Conservation (phyloP, 2,329 filamentous ascomycete genomes). For the Aspergillus amoenus region DNA sequence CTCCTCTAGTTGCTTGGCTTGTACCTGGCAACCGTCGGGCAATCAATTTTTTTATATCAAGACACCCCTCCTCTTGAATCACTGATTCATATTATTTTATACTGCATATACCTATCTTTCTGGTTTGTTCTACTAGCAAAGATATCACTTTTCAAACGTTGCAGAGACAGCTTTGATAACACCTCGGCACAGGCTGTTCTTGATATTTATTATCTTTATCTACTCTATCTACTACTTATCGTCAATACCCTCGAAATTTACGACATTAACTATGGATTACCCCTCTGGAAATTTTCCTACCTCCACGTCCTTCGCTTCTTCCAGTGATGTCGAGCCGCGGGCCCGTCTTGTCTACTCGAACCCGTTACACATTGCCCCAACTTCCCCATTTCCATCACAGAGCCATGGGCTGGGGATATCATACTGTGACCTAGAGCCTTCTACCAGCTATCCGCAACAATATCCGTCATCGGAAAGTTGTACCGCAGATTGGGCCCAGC, state of each 20-base stretch:
- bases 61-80: constrained; percentile 25
- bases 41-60: constrained; percentile 18
- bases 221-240: neutral
- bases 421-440: constrained; percentile 24
- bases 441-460: constrained; percentile 20
- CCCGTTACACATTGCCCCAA: constrained; percentile 14
- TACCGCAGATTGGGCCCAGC: constrained; percentile 23
- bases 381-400: constrained; percentile 19
- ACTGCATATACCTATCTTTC: constrained; percentile 9
- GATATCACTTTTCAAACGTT: neutral
- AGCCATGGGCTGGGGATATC: constrained; percentile 33
- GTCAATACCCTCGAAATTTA: neutral
- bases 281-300: constrained; percentile 21
- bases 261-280: constrained; percentile 22
- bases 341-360: constrained; percentile 25
- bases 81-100: constrained; percentile 18
- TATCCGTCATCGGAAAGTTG: constrained; percentile 21
- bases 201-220: neutral
- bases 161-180: neutral
- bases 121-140: neutral
- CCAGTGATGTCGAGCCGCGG: constrained; percentile 17
- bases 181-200: neutral
- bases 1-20: constrained; percentile 28
- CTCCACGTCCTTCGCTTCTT: constrained; percentile 15
- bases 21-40: constrained; percentile 12